Percentiles rank a stretch among this genome's conserved stretches.
These are phyloP conservation scores for Dactylorhiza incarnata DNA, from an alignment of 106 monocot species.

Conservation along the genomic window DNA sequence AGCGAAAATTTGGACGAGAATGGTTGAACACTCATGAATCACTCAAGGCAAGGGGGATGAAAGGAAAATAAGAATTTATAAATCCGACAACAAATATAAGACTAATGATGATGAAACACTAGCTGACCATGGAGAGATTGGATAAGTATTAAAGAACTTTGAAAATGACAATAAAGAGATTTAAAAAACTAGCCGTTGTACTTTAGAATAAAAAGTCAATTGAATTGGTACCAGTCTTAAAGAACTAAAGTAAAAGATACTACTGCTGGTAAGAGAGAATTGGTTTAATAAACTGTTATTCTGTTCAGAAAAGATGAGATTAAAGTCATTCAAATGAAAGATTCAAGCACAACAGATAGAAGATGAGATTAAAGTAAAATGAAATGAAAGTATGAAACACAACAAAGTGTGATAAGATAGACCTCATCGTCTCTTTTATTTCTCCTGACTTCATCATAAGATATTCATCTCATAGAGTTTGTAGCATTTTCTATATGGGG, in stretches of 20 bases:
- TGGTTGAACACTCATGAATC: neutral
- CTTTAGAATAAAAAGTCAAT: too few species aligned
- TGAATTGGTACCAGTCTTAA: too few species aligned
- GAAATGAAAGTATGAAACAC: neutral
- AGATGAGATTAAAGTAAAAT: neutral
- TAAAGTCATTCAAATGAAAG: neutral
- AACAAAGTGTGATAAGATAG: neutral
- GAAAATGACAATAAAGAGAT: too few species aligned
- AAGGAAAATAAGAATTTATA: neutral
- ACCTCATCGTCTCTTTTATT: neutral
- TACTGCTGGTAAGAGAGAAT: too few species aligned
- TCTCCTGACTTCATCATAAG: neutral
- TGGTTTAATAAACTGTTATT: neutral
- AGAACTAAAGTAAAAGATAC: too few species aligned
- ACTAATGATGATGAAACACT: neutral
- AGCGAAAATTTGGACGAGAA: neutral
- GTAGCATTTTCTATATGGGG: neutral
- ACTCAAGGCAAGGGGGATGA: neutral
- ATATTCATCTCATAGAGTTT: neutral
- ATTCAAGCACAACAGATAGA: neutral
- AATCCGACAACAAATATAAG: neutral
- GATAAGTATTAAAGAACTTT: too few species aligned
- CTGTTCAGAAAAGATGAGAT: neutral
- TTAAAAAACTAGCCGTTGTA: too few species aligned
- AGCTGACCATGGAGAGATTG: neutral